Conservation (phyloP, 371 early-diverging fungal genomes). For the Catenaria anguillulae region DNA sequence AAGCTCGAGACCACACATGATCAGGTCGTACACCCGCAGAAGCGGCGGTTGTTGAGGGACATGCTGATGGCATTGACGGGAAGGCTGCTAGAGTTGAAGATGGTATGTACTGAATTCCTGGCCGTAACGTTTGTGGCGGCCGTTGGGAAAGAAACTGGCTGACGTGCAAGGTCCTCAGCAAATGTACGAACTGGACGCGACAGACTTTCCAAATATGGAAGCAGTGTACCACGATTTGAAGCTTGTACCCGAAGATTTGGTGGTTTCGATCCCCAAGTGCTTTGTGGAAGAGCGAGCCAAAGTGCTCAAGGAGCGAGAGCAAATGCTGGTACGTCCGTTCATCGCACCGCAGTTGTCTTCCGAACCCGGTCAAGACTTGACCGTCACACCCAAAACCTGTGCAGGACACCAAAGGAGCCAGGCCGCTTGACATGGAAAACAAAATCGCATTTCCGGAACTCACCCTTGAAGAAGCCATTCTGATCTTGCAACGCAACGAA, state of each 20-base stretch:
- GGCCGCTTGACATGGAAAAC: background rate
- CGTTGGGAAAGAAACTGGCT: too few species aligned
- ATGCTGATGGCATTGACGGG: slow-evolving; percentile 28
- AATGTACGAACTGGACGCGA: slow-evolving; percentile 20
- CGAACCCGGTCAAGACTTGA: too few species aligned
- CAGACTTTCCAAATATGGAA: slow-evolving; percentile 25
- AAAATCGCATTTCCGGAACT: slow-evolving; percentile 24
- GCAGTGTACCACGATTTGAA: slow-evolving; percentile 33
- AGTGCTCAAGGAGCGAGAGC: slow-evolving; percentile 12
- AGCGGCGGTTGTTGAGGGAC: slow-evolving; percentile 28
- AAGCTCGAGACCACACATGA: slow-evolving; percentile 33
- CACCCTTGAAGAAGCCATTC: slow-evolving; percentile 23
- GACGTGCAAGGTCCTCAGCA: too few species aligned
- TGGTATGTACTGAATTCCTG: slow-evolving; percentile 13
- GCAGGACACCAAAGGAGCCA: background rate
- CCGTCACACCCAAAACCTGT: background rate
- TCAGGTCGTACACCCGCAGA: slow-evolving; percentile 38
- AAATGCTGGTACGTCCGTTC: slow-evolving; percentile 14
- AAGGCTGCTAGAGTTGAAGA: slow-evolving; percentile 30
- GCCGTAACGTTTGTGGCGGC: too few species aligned
- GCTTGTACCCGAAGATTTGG: slow-evolving; percentile 29
- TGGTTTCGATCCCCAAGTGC: slow-evolving; percentile 25
- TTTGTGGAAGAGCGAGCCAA: slow-evolving; percentile 27
- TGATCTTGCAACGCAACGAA: slow-evolving; percentile 32
- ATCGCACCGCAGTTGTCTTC: too few species aligned